Evolutionary conservation across 2,329 filamentous ascomycete genomes (phyloP).

Genomic region (Didymella lethalis): DNA sequence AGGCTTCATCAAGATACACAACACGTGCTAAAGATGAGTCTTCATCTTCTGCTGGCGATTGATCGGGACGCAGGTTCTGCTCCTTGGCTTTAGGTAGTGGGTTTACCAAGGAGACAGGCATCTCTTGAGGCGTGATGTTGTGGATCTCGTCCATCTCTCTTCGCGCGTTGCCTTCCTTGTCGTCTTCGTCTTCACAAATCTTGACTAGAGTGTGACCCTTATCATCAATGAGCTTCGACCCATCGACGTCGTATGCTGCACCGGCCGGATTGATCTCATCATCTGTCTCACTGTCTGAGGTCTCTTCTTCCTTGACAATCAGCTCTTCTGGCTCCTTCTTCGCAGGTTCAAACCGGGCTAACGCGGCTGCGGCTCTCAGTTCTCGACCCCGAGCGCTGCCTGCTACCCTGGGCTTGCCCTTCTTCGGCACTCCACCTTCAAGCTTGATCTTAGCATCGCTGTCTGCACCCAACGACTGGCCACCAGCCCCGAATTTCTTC

Average conservation of each 20-base stretch:
- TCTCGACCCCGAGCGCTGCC: conserved; percentile 77
- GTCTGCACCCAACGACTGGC: conserved; percentile 73
- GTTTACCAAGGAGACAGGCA: background rate
- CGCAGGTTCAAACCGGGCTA: conserved; percentile 71
- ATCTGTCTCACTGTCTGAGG: conserved; percentile 47
- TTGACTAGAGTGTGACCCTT: conserved; percentile 72
- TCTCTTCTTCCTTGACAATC: conserved; percentile 47
- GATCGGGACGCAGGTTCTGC: background rate
- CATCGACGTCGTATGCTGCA: conserved; percentile 70
- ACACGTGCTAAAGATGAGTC: conserved; percentile 13
- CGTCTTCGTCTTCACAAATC: conserved; percentile 75
- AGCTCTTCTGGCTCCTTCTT: conserved; percentile 54
- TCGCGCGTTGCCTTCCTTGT: conserved; percentile 45
- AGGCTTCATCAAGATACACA: conserved; percentile 29
- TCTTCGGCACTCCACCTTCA: conserved; percentile 69
- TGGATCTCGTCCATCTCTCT: conserved; percentile 74
- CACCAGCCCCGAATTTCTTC: conserved; percentile 79
- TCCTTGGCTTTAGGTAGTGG: background rate
- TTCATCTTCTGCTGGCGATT: background rate
- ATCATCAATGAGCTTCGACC: conserved; percentile 69
- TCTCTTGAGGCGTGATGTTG: conserved; percentile 46
- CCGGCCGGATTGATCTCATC: conserved; percentile 49
- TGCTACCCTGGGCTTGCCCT: conserved; percentile 75
- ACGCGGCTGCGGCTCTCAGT: conserved; percentile 76
- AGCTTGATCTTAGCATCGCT: conserved; percentile 70